A percentile compares a stretch with the other conserved stretches of the same genome.
Evolutionary conservation across 75 land plant species (phyloP).

Genomic region (Sequoiadendron giganteum): DNA sequence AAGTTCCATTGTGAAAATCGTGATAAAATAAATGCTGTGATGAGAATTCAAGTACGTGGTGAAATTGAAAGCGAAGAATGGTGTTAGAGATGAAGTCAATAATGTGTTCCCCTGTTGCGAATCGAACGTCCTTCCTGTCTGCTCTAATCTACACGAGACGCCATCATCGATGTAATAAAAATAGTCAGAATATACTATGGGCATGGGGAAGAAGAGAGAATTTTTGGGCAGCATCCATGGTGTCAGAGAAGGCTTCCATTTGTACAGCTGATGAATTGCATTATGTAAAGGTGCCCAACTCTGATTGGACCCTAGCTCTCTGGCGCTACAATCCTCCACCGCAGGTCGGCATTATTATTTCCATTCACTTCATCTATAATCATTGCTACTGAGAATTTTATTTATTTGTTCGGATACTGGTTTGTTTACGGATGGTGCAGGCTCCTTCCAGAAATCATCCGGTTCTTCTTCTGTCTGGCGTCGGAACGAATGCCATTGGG

Average conservation of each 20-base stretch:
- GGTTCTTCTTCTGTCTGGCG: slow-evolving; percentile 87
- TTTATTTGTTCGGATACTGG: background rate
- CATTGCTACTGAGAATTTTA: slow-evolving; percentile 1
- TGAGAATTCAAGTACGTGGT: no score
- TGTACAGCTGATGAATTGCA: slow-evolving; percentile 99
- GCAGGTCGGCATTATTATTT: slow-evolving; percentile 28
- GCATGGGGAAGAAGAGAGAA: background rate
- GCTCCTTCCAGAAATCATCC: slow-evolving; percentile 93
- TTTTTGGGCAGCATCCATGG: background rate
- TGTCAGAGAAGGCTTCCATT: background rate
- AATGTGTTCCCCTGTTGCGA: background rate
- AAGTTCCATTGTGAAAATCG: no score
- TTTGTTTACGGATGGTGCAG: slow-evolving; percentile 23
- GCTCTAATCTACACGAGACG: background rate
- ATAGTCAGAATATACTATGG: background rate
- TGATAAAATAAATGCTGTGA: no score
- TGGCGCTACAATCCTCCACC: slow-evolving; percentile 90
- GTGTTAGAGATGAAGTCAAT: background rate
- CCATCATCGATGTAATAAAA: background rate
- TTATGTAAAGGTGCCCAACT: slow-evolving; percentile 70
- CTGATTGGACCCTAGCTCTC: slow-evolving; percentile 83
- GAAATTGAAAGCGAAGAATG: no score
- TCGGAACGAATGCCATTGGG: slow-evolving; percentile 97
- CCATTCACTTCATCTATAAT: background rate
- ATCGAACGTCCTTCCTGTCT: background rate